phyloP scores from a whole-genome alignment of 2,329 filamentous ascomycete species.

The Diplodia scrobiculata region DNA sequence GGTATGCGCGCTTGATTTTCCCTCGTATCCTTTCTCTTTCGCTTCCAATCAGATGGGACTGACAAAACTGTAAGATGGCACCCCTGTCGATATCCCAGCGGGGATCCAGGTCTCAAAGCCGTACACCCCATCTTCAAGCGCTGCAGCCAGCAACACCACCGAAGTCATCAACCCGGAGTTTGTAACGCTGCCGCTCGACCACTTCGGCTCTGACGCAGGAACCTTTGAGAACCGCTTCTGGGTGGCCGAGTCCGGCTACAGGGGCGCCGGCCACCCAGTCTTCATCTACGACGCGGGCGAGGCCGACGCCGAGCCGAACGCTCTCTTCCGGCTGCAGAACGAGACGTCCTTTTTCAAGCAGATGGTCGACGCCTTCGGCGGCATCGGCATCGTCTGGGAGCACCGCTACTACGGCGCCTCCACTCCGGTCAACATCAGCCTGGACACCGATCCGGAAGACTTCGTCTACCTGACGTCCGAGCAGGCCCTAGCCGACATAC shows the following conservation, averaged over 20 bases:
- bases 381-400: conserved; percentile 47
- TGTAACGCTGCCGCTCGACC: conserved; percentile 42
- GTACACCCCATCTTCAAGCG: not conserved
- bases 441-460: conserved; percentile 40
- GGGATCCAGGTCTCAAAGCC: conserved; percentile 10
- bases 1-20: not conserved
- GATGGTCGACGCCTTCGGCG: conserved; percentile 12
- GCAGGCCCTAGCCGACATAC: conserved; percentile 48
- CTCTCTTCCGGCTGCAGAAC: conserved; percentile 1
- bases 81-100: not conserved
- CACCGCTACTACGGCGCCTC: conserved; percentile 50
- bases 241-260: conserved; percentile 41
- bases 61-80: not conserved
- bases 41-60: not conserved
- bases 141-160: conserved; percentile 7
- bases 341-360: conserved; percentile 22
- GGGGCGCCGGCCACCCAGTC: conserved; percentile 41
- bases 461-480: conserved; percentile 46
- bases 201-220: conserved; percentile 40
- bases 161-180: conserved; percentile 36
- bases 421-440: conserved; percentile 39
- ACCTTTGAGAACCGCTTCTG: conserved; percentile 46
- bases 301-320: conserved; percentile 35
- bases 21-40: not conserved
- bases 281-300: conserved; percentile 47